Evolutionary conservation across 2,329 filamentous ascomycete genomes (phyloP).

Genomic region (Cadophora sp.): DNA sequence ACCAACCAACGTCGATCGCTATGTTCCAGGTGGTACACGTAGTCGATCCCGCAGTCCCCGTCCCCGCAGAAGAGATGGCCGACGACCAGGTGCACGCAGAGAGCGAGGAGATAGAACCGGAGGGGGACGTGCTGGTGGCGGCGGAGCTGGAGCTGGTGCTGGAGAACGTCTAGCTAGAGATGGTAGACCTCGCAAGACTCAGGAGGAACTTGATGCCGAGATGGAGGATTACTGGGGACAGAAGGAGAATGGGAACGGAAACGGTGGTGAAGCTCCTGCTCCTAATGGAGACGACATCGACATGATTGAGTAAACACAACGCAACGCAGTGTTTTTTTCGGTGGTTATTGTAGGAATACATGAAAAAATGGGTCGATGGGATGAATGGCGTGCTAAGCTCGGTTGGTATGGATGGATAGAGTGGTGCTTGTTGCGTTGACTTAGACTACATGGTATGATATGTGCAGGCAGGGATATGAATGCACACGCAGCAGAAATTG

Average conservation of each 20-base stretch:
- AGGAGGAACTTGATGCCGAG: slow-evolving; percentile 92
- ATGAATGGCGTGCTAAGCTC: neutral
- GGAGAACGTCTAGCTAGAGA: slow-evolving; percentile 55
- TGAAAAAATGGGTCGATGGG: neutral
- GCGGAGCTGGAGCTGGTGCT: slow-evolving; percentile 49
- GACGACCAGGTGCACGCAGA: slow-evolving; percentile 55
- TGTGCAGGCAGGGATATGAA: neutral
- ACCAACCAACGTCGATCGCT: slow-evolving; percentile 46
- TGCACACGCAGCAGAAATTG: neutral
- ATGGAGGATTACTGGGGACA: slow-evolving; percentile 91
- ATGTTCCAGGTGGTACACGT: slow-evolving; percentile 44
- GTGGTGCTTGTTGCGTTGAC: neutral
- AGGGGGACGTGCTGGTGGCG: slow-evolving; percentile 39
- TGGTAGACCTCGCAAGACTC: slow-evolving; percentile 76
- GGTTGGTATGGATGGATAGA: neutral
- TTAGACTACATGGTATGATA: neutral
- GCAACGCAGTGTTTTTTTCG: too few relatives aligned
- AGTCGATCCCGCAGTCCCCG: slow-evolving; percentile 66
- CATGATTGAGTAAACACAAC: slow-evolving; percentile 60
- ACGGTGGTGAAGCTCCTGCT: slow-evolving; percentile 43
- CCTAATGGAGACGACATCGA: slow-evolving; percentile 64
- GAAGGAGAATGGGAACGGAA: slow-evolving; percentile 50
- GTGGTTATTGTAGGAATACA: slow-evolving; percentile 17
- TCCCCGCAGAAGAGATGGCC: slow-evolving; percentile 58
- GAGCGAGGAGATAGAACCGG: slow-evolving; percentile 49